phyloP scores from a whole-genome alignment of 2,329 filamentous ascomycete species.

The Claviceps pazoutovae region DNA sequence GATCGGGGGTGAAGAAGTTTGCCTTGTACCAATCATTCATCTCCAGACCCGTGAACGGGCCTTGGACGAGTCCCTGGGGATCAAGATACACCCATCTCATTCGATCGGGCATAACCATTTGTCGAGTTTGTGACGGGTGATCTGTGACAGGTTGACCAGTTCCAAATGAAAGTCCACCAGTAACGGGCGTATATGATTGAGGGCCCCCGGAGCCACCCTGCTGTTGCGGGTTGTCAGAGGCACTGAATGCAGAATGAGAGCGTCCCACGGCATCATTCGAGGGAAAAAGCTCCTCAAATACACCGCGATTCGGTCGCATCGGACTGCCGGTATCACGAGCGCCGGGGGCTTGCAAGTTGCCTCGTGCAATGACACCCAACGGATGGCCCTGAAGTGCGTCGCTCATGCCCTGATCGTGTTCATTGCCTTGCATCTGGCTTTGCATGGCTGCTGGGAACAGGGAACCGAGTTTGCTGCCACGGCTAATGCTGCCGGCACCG shows the following conservation, averaged over 20 bases:
- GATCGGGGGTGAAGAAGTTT: conserved; percentile 88
- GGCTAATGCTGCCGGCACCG: conserved; percentile 52
- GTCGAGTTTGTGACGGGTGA: conserved; percentile 58
- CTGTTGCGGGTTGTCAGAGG: conserved; percentile 24
- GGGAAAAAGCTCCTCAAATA: conserved; percentile 42
- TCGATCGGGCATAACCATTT: conserved; percentile 97
- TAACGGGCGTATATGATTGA: conserved; percentile 23
- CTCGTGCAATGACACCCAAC: conserved; percentile 54
- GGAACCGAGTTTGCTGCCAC: conserved; percentile 70
- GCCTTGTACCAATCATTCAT: conserved; percentile 99
- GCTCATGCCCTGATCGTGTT: conserved; percentile 46
- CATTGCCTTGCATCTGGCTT: conserved; percentile 68
- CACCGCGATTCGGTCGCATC: conserved; percentile 37
- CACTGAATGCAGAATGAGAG: conserved; percentile 22
- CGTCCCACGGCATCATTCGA: conserved; percentile 19
- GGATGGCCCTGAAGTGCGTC: conserved; percentile 45
- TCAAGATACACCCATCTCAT: conserved; percentile 99
- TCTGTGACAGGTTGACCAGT: conserved; percentile 28
- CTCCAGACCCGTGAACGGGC: conserved; percentile 88
- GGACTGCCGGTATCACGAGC: conserved; percentile 46
- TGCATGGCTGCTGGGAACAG: conserved; percentile 84
- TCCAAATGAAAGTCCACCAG: conserved; percentile 21
- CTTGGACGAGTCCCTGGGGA: conserved; percentile 81
- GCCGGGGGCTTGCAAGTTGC: conserved; percentile 35
- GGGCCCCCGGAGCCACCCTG: conserved; percentile 18